These are phyloP conservation scores for Verticillium dahliae DNA, from an alignment of 2,329 filamentous ascomycete species.

Conservation along the genomic window DNA sequence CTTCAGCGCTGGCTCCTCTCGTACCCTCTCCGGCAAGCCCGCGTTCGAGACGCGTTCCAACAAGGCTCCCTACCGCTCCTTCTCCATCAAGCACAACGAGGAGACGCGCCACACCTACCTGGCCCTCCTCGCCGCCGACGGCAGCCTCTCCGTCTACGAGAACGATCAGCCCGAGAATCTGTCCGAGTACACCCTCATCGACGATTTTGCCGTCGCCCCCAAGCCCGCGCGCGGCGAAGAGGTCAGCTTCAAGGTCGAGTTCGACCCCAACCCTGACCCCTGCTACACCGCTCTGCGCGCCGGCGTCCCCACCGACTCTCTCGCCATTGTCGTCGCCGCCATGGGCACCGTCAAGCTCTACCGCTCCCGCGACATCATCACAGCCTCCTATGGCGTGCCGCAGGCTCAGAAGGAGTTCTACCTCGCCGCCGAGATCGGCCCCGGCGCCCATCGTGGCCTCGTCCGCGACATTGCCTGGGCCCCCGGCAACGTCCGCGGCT, in stretches of 20 bases:
- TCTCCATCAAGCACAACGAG: slow-evolving; percentile 78
- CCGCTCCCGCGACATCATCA: slow-evolving; percentile 58
- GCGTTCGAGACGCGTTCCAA: slow-evolving; percentile 51
- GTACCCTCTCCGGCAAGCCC: slow-evolving; percentile 31
- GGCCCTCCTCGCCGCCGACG: slow-evolving; percentile 77
- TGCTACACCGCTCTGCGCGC: slow-evolving; percentile 72
- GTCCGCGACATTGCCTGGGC: slow-evolving; percentile 91
- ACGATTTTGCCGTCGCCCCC: slow-evolving; percentile 68
- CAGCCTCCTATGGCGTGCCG: slow-evolving; percentile 42
- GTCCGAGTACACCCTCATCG: slow-evolving; percentile 66
- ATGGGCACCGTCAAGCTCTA: slow-evolving; percentile 82
- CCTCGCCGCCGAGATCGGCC: slow-evolving; percentile 67
- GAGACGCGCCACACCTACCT: slow-evolving; percentile 77
- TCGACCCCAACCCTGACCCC: slow-evolving; percentile 81
- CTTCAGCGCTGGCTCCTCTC: slow-evolving; percentile 60
- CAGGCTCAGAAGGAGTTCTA: slow-evolving; percentile 73
- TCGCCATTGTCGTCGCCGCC: slow-evolving; percentile 78
- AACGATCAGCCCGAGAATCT: slow-evolving; percentile 80
- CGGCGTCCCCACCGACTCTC: slow-evolving; percentile 71
- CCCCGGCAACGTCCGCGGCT: slow-evolving; percentile 81
- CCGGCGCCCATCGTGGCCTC: slow-evolving; percentile 65
- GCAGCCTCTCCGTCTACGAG: slow-evolving; percentile 73
- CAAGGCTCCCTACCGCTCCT: slow-evolving; percentile 67
- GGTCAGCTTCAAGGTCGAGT: slow-evolving; percentile 76
- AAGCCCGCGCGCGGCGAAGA: slow-evolving; percentile 75